phyloP scores from a whole-genome alignment of 164 flowering plant genomes.

The Piper betle region DNA sequence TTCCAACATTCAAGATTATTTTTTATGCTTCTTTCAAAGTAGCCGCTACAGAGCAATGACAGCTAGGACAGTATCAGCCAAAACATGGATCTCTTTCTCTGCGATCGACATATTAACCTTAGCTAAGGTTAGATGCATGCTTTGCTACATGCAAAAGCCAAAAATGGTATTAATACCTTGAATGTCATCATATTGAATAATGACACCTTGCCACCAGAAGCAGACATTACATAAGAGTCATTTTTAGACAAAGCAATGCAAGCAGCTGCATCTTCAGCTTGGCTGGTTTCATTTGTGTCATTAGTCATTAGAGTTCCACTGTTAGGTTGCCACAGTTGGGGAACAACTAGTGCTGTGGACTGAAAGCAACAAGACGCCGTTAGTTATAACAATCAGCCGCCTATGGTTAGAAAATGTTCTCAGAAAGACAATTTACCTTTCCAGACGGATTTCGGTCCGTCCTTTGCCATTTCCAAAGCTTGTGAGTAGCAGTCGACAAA shows the following conservation, averaged over 20 bases:
- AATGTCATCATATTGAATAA: conserved; percentile 69
- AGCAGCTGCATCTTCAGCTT: conserved; percentile 47
- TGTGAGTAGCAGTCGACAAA: conserved; percentile 49
- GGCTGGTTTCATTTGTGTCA: conserved; percentile 32
- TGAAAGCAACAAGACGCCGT: conserved; percentile 8
- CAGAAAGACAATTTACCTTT: conserved; percentile 24
- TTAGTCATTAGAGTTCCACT: conserved; percentile 61
- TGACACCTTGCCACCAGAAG: conserved; percentile 60
- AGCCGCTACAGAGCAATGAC: too few relatives aligned
- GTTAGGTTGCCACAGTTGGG: conserved; percentile 60
- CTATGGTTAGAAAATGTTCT: neutral
- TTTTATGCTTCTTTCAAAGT: too few relatives aligned
- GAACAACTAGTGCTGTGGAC: conserved; percentile 47
- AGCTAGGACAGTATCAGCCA: too few relatives aligned
- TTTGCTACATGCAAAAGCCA: neutral
- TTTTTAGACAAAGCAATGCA: conserved; percentile 62
- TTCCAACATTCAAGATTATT: too few relatives aligned
- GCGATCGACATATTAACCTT: neutral
- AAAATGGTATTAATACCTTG: conserved; percentile 22
- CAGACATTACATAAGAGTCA: conserved; percentile 59
- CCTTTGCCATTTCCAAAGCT: conserved; percentile 76
- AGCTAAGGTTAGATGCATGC: neutral
- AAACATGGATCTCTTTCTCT: too few relatives aligned
- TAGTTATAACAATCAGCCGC: neutral
- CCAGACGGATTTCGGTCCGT: conserved; percentile 43